Base-by-base conservation (phyloP, 192 early-diverging fungal species). In the Linnemannia zychae region DNA sequence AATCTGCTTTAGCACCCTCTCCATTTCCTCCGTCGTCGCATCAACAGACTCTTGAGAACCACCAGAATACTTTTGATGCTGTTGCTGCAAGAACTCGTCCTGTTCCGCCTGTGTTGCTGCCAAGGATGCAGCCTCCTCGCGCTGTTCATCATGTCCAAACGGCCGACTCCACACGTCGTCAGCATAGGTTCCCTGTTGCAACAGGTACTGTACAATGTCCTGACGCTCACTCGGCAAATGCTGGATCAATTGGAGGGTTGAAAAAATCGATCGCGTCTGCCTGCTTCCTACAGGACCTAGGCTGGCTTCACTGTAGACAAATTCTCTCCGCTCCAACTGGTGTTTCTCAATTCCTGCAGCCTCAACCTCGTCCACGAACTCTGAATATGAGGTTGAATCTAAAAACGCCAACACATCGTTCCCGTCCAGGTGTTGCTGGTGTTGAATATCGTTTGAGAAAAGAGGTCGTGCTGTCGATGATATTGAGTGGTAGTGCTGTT, bases 171-270 rank as follows among this genome's bases (percentile, higher is more conserved):
- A 79, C 38, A 85, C 48, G 76, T 85, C 83, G 0, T 79, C 83
- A 2, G 78, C 16, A 71, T 85, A 85, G 0, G 77, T 79, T 4
- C 83, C 83, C 24, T 85, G 83, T 33, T 76, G 77, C 34, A 85
- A 36, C 70, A 85, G n/a, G 38, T 85, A 85, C 49, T 79, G 68
- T 0, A 85, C 78, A 74, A 85, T 79, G 67, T 85, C 83, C 77
- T 85, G 83, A 16, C 83, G 83, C 33, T 85, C 83, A 71, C 73
- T 76, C 28, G 83, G 83, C 60, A 85, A 20, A 49, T 85, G 50
- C 65, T 85, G 83, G 48, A 85, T 85, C 63, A 85, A 16, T 17
- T 74, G 74, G 34, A 85, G n/a, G 0, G 73, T 67, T 22, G 78
- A 79, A 17, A 75, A 67, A 22, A 79, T 7, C 0, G 72, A 53